Conservation (phyloP, 2,329 filamentous ascomycete genomes). For the Aspergillus sp. region DNA sequence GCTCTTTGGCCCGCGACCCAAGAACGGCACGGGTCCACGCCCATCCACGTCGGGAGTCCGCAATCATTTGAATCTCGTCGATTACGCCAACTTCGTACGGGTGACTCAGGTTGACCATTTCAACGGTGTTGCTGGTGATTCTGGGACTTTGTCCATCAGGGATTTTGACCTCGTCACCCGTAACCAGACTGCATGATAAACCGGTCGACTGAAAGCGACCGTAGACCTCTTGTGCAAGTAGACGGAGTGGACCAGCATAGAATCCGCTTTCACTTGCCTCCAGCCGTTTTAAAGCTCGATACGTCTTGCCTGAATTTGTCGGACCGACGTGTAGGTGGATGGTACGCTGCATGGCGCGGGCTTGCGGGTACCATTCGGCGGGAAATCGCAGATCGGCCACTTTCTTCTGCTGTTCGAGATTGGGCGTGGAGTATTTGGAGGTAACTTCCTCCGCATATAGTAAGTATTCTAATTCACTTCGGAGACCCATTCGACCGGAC, state of each 20-base stretch:
- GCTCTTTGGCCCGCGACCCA: constrained; percentile 80
- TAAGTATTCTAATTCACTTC: constrained; percentile 61
- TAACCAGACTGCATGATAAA: constrained; percentile 74
- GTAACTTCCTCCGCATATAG: constrained; percentile 67
- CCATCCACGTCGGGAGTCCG: constrained; percentile 75
- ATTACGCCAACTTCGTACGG: constrained; percentile 86
- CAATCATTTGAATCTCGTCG: constrained; percentile 98
- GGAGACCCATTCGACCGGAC: constrained; percentile 52
- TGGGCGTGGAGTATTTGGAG: constrained; percentile 54
- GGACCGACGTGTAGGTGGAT: constrained; percentile 93
- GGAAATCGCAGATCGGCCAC: constrained; percentile 86
- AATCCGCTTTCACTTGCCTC: constrained; percentile 74
- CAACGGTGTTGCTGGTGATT: constrained; percentile 86
- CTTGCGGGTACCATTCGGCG: constrained; percentile 86
- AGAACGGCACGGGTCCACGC: constrained; percentile 92
- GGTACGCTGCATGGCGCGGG: constrained; percentile 74
- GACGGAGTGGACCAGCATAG: constrained; percentile 84
- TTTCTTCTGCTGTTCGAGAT: constrained; percentile 60
- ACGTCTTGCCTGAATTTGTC: constrained; percentile 98
- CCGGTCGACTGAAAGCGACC: constrained; percentile 78
- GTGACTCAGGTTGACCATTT: constrained; percentile 69
- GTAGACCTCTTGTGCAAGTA: constrained; percentile 94
- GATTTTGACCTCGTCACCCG: constrained; percentile 82
- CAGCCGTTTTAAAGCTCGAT: constrained; percentile 82
- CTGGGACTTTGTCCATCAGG: constrained; percentile 56